These are phyloP conservation scores for Camillea tinctor DNA, from an alignment of 2,329 filamentous ascomycete species.

Conservation along the genomic window DNA sequence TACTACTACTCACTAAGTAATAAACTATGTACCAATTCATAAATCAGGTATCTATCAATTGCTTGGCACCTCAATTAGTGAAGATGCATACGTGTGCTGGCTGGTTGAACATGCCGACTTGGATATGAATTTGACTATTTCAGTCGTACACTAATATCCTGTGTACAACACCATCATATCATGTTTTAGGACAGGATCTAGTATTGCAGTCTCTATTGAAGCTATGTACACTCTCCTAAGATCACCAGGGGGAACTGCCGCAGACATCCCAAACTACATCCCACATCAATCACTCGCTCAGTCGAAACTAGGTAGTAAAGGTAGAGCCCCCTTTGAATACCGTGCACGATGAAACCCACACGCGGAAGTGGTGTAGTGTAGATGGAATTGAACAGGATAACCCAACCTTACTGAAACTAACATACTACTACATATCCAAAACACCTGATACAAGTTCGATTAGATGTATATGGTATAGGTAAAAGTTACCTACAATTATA, in stretches of 20 bases:
- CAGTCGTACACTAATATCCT: not conserved
- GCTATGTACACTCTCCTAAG: not conserved
- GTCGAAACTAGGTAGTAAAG: no score
- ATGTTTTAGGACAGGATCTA: not conserved
- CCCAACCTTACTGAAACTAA: not conserved
- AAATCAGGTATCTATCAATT: not conserved
- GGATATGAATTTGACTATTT: not conserved
- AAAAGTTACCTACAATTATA: not conserved
- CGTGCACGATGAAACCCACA: no score
- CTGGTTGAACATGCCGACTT: no score
- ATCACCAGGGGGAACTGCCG: not conserved
- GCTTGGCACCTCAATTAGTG: no score
- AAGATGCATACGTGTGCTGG: no score
- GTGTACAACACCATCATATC: not conserved
- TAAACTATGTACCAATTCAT: no score
- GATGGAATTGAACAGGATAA: not conserved
- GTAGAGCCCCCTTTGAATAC: not conserved
- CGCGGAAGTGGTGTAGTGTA: not conserved
- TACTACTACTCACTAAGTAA: no score
- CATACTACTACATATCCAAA: not conserved
- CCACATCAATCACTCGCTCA: not conserved
- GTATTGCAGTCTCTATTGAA: no score
- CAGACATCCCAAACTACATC: not conserved
- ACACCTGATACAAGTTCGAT: no score
- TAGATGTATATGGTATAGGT: no score